Evolutionary conservation across 305 asterid genomes (phyloP), one percentile per base, ranked within the genome.

Genomic region (Fraxinus velutina): DNA sequence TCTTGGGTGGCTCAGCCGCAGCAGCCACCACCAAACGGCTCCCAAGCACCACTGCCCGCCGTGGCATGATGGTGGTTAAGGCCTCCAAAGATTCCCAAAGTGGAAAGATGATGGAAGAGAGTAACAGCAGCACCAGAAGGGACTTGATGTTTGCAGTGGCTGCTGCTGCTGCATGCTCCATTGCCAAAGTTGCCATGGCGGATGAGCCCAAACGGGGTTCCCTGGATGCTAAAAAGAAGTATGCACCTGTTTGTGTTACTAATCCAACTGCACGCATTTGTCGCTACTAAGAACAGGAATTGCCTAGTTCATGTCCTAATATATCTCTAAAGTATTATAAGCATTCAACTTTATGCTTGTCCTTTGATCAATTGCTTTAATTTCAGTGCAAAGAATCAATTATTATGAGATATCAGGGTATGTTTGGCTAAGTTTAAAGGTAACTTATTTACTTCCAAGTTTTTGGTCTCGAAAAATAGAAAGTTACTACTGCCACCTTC

Each of bases 181-280:
- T 89, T 0, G 90, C 93, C 0, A 84, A 74, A 10, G 85, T 81
- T 10, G 93, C 96, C 13, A 68, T 89, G 92, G 97, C 93, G 2
- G 89, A 39, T 0, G 97, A 90, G 85, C 96, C 96, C 4, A 89
- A 82, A 87, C 73, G 79, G 0, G 97, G 97, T 57, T 78, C 83
- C 0, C 32, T 68, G 0, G 95, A 90, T 0, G 97, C 97, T 0
- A 90, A 81, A 82, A 92, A 94, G 95, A 94, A 92, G 92, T 94
- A 92, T 4, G 95, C 86, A 0, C 90, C 92, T 4, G 30, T 94
- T 24, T 92, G 97, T 77, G 96, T 90, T 15, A 89, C 97, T 15
- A 94, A 82, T 80, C 98, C 98, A 57, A 94, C 97, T 1, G 97
- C 98, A 66, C 89, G 84, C 24, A 87, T 93, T 79, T 93, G 97